Percentiles rank a stretch among this genome's conserved stretches.
Evolutionary conservation across 2,329 filamentous ascomycete genomes (phyloP).

Genomic region (Colletotrichum shisoi): DNA sequence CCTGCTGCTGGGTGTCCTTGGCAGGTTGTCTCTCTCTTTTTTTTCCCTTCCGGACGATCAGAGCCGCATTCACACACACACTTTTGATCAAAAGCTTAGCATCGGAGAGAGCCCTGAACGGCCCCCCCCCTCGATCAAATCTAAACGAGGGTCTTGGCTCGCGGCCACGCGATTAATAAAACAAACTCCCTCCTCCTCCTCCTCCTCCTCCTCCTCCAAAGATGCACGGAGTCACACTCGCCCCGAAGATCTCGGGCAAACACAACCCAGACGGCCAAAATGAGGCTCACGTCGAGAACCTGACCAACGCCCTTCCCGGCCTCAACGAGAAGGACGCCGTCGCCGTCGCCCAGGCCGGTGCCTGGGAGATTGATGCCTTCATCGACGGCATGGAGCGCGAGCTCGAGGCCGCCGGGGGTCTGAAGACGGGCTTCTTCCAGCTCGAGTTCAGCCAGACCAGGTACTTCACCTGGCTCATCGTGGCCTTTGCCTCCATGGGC

Average conservation of each 20-base stretch:
- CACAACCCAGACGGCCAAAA: conserved; percentile 34
- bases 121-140: neutral
- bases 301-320: conserved; percentile 20
- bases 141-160: conserved; percentile 10
- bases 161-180: neutral
- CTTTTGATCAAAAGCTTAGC: conserved; percentile 21
- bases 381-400: conserved; percentile 55
- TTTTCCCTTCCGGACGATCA: conserved; percentile 15
- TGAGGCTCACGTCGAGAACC: conserved; percentile 36
- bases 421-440: conserved; percentile 58
- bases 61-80: conserved; percentile 28
- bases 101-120: neutral
- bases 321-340: conserved; percentile 46
- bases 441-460: conserved; percentile 68
- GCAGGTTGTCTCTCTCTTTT: conserved; percentile 21
- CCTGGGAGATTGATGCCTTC: conserved; percentile 50
- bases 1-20: neutral
- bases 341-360: conserved; percentile 49
- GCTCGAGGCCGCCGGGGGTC: conserved; percentile 43
- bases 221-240: conserved; percentile 36
- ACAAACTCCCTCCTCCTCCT: neutral
- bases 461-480: conserved; percentile 71
- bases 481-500: conserved; percentile 78
- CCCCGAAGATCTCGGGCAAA: conserved; percentile 34
- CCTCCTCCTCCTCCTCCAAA: too few species aligned